Evolutionary conservation across 2,329 filamentous ascomycete species (phyloP), one percentile per base, ranked within the genome.

Genomic region (Fusarium devonianum): DNA sequence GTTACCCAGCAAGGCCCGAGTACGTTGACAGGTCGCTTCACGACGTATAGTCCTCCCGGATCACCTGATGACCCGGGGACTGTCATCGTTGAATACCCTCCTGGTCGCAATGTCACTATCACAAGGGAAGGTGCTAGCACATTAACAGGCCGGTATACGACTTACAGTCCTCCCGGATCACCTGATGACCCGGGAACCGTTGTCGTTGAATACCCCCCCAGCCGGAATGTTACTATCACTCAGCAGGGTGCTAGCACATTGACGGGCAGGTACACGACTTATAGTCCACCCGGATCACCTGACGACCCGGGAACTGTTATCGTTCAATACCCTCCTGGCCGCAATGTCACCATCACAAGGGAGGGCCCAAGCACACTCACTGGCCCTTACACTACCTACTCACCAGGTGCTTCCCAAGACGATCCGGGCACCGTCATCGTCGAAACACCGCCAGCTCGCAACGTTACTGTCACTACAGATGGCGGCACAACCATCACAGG

Each of bases 291-390:
- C 5, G 26, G 26, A n/a, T 29, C 26, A 6, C 13, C 26, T n/a
- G 26, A 14, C n/a, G 53, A 56, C 11, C 34, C 53, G 3, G 53
- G 21, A 19, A 58, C 54, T 4, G 29, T 58, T 5, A 22, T 53
- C 7, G 32, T 57, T 22, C 52, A 39, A 14, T 30, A 14, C 13
- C 45, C 54, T 10, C 39, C 54, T 11, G 7, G 21, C 5, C 50
- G 32, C 12, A 53, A 39, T 16, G 34, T 53, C n/a, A 53, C 49
- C 3, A 35, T 34, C n/a, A 40, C 41, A 9, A 26, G 34, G n/a
- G 18, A 22, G 11, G 30, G 39, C n/a, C 17, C 44, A 1, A 39
- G 33, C 4, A 51, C 47, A 1, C 35, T 53, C 17, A 43, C 38
- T 3, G 26, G 28, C 7, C 11, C n/a, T 16, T 32, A 18, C 16